These are phyloP conservation scores for Neospora caninum DNA, from an alignment of 169 alveolate species.

Conservation along the genomic window DNA sequence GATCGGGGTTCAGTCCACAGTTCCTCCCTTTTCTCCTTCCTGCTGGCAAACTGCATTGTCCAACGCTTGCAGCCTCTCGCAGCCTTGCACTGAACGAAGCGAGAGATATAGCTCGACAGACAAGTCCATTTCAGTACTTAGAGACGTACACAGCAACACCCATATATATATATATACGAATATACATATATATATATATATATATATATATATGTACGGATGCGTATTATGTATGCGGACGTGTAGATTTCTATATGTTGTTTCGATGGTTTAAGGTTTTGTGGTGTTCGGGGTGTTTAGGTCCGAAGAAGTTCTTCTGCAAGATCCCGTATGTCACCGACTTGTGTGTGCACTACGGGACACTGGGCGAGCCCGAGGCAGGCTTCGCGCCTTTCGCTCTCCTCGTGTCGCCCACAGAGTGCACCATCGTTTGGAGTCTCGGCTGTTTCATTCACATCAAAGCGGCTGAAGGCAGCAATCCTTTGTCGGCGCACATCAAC, in stretches of 20 bases:
- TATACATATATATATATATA: not conserved
- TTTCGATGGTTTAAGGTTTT: not conserved
- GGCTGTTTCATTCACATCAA: slow-evolving; percentile 52
- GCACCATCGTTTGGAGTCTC: slow-evolving; percentile 44
- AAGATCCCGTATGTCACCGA: not conserved
- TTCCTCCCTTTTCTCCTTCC: too few species aligned
- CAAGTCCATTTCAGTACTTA: too few species aligned
- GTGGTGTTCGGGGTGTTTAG: not conserved
- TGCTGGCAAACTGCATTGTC: too few species aligned
- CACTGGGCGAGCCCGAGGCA: slow-evolving; percentile 29
- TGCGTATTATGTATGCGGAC: not conserved
- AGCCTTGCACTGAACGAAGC: too few species aligned
- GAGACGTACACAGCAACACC: not conserved
- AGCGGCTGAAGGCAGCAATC: not conserved
- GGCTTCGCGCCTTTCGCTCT: slow-evolving; percentile 38
- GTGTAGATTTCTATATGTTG: not conserved
- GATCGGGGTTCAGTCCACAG: too few species aligned
- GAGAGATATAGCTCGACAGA: too few species aligned
- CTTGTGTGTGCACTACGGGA: slow-evolving; percentile 53
- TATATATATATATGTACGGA: not conserved
- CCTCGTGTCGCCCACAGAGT: slow-evolving; percentile 39
- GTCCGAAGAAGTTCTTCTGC: slow-evolving; percentile 49
- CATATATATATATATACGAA: not conserved
- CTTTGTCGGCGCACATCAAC: slow-evolving; percentile 1
- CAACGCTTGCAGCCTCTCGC: too few species aligned